Percentiles rank a stretch among this genome's conserved stretches.
These are phyloP conservation scores for Orbilia ellipsospora DNA, from an alignment of 2,329 filamentous ascomycete genomes.

Conservation along the genomic window DNA sequence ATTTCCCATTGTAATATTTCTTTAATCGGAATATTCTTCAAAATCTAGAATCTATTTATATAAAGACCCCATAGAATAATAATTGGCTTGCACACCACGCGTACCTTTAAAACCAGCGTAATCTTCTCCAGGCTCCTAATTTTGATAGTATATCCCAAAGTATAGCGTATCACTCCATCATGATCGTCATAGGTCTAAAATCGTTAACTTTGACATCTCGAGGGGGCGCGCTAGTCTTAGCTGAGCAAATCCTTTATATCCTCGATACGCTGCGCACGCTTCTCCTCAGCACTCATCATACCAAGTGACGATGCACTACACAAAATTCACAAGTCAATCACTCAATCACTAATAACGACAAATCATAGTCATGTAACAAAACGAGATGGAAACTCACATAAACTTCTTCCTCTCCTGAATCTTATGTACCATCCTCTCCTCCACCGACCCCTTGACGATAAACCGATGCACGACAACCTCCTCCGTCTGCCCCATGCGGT, in stretches of 20 bases:
- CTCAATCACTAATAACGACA: not conserved
- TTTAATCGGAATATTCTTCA: too few species aligned
- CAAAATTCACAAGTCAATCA: constrained; percentile 58
- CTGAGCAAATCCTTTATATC: constrained; percentile 92
- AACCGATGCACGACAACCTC: constrained; percentile 89
- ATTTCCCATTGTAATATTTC: too few species aligned
- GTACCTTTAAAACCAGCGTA: too few species aligned
- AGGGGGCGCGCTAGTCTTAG: constrained; percentile 8
- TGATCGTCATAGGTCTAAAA: too few species aligned
- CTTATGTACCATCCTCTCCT: constrained; percentile 86
- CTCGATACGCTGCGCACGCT: constrained; percentile 87
- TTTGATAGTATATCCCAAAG: too few species aligned
- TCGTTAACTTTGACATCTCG: not conserved
- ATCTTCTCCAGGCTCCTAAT: too few species aligned
- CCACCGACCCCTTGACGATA: constrained; percentile 88
- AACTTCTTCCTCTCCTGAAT: constrained; percentile 97
- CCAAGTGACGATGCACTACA: constrained; percentile 88
- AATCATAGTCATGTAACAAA: not conserved
- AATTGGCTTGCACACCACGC: too few species aligned
- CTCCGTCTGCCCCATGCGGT: constrained; percentile 91
- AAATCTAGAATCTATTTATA: too few species aligned
- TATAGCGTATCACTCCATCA: too few species aligned
- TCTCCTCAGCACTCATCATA: constrained; percentile 95
- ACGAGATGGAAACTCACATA: constrained; percentile 72
- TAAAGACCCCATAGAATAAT: not conserved